Percentiles rank a stretch among this genome's conserved stretches.
phyloP scores from a whole-genome alignment of 768 basidiomycete species.

The Ramaria sp. region DNA sequence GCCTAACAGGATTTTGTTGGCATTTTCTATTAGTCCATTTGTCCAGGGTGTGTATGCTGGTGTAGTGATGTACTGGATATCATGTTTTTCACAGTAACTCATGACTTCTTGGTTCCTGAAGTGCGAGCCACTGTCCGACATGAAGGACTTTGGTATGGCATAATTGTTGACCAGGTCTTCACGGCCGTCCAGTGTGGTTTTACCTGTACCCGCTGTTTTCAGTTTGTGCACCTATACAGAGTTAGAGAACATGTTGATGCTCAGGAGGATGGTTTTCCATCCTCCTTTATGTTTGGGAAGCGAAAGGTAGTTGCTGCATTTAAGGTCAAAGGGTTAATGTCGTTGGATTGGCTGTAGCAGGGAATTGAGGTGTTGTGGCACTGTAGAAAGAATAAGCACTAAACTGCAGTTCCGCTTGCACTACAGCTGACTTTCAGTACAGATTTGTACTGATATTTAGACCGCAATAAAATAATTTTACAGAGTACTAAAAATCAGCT shows the following conservation, averaged over 20 bases:
- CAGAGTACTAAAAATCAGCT: too few relatives aligned
- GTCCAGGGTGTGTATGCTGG: constrained; percentile 8
- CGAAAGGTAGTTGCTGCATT: constrained; percentile 26
- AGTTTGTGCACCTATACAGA: constrained; percentile 17
- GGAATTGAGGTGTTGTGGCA: constrained; percentile 20
- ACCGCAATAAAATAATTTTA: too few relatives aligned
- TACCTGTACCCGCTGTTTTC: neutral
- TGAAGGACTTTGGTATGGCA: neutral
- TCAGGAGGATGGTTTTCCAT: constrained; percentile 20
- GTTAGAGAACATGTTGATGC: constrained; percentile 18
- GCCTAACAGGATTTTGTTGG: too few relatives aligned
- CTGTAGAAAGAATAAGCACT: too few relatives aligned
- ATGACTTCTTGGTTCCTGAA: constrained; percentile 1
- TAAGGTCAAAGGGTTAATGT: constrained; percentile 26
- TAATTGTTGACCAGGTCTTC: neutral
- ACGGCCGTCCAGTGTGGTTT: too few relatives aligned
- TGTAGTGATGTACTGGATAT: too few relatives aligned
- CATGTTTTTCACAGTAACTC: neutral
- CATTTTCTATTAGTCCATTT: constrained; percentile 9
- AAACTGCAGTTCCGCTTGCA: too few relatives aligned
- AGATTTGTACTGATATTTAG: too few relatives aligned
- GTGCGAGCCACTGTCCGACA: constrained; percentile 7
- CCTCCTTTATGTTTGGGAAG: constrained; percentile 25
- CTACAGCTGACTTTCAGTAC: too few relatives aligned
- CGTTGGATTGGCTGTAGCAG: constrained; percentile 28